phyloP scores from a whole-genome alignment of 176 grass and related monocot genomes.

The Pontederia crassipes region DNA sequence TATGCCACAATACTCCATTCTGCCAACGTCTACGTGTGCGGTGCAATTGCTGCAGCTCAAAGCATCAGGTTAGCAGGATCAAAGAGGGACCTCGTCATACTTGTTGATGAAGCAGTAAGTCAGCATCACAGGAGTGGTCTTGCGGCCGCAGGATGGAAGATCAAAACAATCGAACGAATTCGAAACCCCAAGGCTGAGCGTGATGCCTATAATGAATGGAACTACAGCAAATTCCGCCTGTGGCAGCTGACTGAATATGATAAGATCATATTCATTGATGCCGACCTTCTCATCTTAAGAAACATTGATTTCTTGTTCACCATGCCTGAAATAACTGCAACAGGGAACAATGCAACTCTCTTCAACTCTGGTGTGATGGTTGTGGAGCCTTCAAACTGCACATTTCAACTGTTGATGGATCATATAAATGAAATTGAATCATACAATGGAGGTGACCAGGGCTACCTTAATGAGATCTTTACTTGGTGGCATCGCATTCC shows the following conservation, averaged over 20 bases:
- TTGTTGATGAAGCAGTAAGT: slow-evolving; percentile 30
- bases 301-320: slow-evolving; percentile 31
- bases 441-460: slow-evolving; percentile 36
- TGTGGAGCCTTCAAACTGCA: slow-evolving; percentile 37
- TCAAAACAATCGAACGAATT: slow-evolving; percentile 27
- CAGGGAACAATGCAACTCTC: slow-evolving; percentile 23
- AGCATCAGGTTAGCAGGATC: slow-evolving; percentile 36
- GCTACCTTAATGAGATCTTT: slow-evolving; percentile 42
- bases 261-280: slow-evolving; percentile 43
- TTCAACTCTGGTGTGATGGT: slow-evolving; percentile 40
- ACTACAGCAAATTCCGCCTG: slow-evolving; percentile 39
- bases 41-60: slow-evolving; percentile 33
- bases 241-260: slow-evolving; percentile 33
- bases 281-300: slow-evolving; percentile 29
- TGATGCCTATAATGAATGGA: slow-evolving; percentile 34
- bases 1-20: slow-evolving; percentile 40
- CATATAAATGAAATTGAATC: slow-evolving; percentile 43
- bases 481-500: slow-evolving; percentile 36
- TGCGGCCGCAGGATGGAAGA: slow-evolving; percentile 32
- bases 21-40: slow-evolving; percentile 32
- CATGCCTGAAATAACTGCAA: slow-evolving; percentile 30
- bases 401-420: slow-evolving; percentile 27
- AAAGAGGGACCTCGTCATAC: slow-evolving; percentile 25
- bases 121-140: slow-evolving; percentile 23
- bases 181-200: slow-evolving; percentile 21